Evolutionary conservation across 108 stramenopile species (phyloP).

Genomic region (Cylindrotheca fusiformis): DNA sequence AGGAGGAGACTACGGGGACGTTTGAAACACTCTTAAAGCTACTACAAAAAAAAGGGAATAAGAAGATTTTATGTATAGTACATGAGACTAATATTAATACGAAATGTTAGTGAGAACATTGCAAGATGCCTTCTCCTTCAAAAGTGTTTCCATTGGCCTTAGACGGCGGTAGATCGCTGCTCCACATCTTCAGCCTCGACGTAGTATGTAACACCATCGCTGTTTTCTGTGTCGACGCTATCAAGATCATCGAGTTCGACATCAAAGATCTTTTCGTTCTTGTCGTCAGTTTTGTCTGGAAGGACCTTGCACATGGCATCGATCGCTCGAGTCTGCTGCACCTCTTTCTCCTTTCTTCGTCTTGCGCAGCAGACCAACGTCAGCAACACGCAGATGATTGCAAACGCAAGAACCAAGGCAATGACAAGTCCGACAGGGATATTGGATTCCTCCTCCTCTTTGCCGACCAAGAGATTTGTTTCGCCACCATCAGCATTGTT

Average conservation of each 20-base stretch:
- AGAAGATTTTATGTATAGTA: no score
- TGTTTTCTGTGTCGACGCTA: not conserved
- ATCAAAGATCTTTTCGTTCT: not conserved
- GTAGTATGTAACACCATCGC: not conserved
- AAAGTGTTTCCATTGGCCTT: no score
- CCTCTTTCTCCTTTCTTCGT: not conserved
- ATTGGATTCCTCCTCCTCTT: not conserved
- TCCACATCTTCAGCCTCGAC: not conserved
- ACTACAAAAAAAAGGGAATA: no score
- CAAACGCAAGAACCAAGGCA: not conserved
- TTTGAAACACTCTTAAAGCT: no score
- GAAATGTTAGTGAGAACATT: no score
- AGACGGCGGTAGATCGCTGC: not conserved
- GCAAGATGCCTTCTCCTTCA: no score
- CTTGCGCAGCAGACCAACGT: not conserved
- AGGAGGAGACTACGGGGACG: not conserved
- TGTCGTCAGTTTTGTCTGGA: not conserved
- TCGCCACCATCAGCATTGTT: not conserved
- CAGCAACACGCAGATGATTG: not conserved
- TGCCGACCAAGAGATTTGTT: not conserved
- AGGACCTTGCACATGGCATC: not conserved
- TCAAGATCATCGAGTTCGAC: not conserved
- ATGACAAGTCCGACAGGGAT: not conserved
- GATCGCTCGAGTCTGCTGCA: not conserved
- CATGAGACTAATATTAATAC: no score